Evolutionary conservation across 2,329 filamentous ascomycete genomes (phyloP).

Genomic region (Venturia oleaginea): DNA sequence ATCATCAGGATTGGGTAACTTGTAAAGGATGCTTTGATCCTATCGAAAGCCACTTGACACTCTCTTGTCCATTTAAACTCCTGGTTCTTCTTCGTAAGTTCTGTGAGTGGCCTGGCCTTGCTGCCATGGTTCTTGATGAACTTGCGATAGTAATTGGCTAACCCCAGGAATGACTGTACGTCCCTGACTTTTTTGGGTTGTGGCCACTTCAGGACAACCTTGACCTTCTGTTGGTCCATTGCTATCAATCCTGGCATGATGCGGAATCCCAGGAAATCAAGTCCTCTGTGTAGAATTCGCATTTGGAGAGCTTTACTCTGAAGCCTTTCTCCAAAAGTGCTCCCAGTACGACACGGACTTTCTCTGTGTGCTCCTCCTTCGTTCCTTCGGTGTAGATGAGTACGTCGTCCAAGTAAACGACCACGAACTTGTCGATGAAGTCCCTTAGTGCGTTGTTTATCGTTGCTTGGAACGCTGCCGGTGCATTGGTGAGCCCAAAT

Average conservation of each 20-base stretch:
- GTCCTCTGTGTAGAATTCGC: conserved; percentile 22
- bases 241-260: conserved; percentile 19
- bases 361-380: conserved; percentile 14
- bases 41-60: background rate
- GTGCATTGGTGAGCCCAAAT: conserved; percentile 18
- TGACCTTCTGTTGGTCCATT: conserved; percentile 18
- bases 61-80: background rate
- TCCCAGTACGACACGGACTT: conserved; percentile 10
- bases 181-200: conserved; percentile 12
- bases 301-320: conserved; percentile 19
- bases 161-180: background rate
- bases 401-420: conserved; percentile 20
- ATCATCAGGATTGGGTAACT: background rate
- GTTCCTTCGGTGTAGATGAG: conserved; percentile 18
- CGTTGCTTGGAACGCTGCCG: conserved; percentile 17
- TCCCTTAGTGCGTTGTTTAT: conserved; percentile 21
- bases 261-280: conserved; percentile 22
- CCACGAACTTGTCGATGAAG: conserved; percentile 19
- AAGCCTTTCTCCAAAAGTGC: conserved; percentile 10
- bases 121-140: background rate
- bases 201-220: conserved; percentile 19
- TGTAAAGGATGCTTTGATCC: background rate
- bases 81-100: background rate
- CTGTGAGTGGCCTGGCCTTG: background rate
- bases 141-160: background rate